These are phyloP conservation scores for Pseudonitzschia pungens DNA, from an alignment of 108 stramenopile species.

Conservation along the genomic window DNA sequence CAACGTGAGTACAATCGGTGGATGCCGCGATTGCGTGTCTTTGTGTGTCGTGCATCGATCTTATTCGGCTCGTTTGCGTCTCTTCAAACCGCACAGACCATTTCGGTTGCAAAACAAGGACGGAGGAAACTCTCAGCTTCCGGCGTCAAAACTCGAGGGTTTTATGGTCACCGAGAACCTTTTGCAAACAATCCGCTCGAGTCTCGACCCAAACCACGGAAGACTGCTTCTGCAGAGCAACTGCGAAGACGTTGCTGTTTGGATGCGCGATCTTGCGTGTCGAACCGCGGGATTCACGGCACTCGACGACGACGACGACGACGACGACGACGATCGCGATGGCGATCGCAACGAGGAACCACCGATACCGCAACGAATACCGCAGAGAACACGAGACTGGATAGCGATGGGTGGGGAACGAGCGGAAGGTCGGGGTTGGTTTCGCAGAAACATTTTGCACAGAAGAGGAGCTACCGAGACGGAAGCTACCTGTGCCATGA, in stretches of 20 bases:
- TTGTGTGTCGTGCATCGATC: background rate
- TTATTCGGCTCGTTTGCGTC: background rate
- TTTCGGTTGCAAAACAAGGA: conserved; percentile 18
- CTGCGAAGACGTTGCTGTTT: conserved; percentile 79
- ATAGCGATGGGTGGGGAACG: conserved; percentile 57
- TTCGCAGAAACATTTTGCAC: conserved; percentile 52
- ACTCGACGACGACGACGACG: conserved; percentile 4
- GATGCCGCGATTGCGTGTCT: background rate
- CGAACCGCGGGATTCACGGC: background rate
- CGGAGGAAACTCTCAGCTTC: conserved; percentile 68
- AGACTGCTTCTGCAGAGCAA: conserved; percentile 67
- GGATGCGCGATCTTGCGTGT: conserved; percentile 52
- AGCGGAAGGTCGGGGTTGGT: conserved; percentile 62
- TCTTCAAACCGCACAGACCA: conserved; percentile 1
- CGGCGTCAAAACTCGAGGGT: conserved; percentile 43
- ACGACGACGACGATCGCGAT: background rate
- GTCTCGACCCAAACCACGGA: conserved; percentile 26
- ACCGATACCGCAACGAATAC: background rate
- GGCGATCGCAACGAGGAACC: background rate
- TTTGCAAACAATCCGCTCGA: conserved; percentile 24
- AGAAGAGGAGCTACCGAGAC: conserved; percentile 63
- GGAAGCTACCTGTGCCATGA: conserved; percentile 64
- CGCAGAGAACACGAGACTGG: conserved; percentile 61
- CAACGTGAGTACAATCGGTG: conserved; percentile 55
- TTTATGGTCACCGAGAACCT: conserved; percentile 75